Percentiles rank a stretch among this genome's conserved stretches.
Evolutionary conservation across 768 basidiomycete genomes (phyloP).

Genomic region (Leccinum sublutescens): DNA sequence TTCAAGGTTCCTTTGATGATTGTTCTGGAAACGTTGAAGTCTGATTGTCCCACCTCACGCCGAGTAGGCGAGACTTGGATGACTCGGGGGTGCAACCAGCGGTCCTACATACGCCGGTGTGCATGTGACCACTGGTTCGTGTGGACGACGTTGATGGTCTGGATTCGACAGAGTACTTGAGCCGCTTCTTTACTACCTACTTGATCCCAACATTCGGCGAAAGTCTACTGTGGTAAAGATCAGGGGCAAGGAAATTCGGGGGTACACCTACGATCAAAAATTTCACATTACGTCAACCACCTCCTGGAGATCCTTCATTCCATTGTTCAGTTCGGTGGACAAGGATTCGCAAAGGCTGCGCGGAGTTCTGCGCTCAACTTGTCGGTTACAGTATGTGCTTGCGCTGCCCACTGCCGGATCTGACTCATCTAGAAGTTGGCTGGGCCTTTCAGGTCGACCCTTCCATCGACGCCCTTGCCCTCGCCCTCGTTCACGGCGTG

Average conservation of each 20-base stretch:
- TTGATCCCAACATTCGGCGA: conserved; percentile 67
- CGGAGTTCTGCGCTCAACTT: conserved; percentile 34
- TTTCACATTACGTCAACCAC: conserved; percentile 70
- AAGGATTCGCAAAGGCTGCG: conserved; percentile 78
- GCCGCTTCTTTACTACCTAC: conserved; percentile 75
- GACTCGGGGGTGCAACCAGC: conserved; percentile 71
- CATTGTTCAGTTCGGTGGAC: conserved; percentile 84
- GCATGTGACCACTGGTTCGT: neutral
- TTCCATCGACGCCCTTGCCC: too few relatives aligned
- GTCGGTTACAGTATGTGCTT: too few relatives aligned
- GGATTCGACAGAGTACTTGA: conserved; percentile 71
- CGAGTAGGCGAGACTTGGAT: conserved; percentile 96
- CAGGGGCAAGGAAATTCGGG: conserved; percentile 63
- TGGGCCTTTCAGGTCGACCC: too few relatives aligned
- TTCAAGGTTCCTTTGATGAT: conserved; percentile 87
- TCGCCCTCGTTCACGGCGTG: too few relatives aligned
- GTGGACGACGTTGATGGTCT: neutral
- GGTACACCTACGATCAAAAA: conserved; percentile 65
- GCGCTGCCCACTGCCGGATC: too few relatives aligned
- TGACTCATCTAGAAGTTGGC: too few relatives aligned
- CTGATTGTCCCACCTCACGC: conserved; percentile 68
- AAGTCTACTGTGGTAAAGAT: conserved; percentile 48
- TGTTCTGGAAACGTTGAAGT: conserved; percentile 79
- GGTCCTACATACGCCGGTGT: conserved; percentile 80
- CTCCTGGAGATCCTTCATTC: conserved; percentile 77